These are phyloP conservation scores for Penicillium hesseltinei DNA, from an alignment of 2,329 filamentous ascomycete species.

Conservation along the genomic window DNA sequence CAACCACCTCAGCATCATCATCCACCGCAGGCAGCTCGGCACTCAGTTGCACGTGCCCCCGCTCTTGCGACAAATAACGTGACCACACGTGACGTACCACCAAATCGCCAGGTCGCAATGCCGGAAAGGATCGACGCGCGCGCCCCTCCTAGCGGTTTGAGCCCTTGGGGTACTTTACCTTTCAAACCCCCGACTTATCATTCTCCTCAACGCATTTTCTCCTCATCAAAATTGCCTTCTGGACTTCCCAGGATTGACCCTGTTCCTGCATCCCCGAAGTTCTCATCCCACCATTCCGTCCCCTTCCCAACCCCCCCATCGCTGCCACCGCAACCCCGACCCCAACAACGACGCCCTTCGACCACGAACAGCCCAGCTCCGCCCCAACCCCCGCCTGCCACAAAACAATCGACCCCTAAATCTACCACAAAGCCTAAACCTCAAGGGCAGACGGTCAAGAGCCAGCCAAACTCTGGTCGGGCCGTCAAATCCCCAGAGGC, in stretches of 20 bases:
- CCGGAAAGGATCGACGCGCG: slow-evolving; percentile 1
- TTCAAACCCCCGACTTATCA: not conserved
- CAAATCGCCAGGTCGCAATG: not conserved
- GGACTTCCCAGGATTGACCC: not conserved
- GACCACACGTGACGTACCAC: slow-evolving; percentile 9
- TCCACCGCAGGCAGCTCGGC: not conserved
- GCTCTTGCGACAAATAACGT: not conserved
- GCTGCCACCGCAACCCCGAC: not conserved
- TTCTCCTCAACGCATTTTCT: not conserved
- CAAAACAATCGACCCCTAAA: not conserved
- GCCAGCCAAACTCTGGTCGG: not conserved
- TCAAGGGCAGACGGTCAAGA: not conserved
- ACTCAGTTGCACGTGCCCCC: not conserved
- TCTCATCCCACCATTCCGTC: not conserved
- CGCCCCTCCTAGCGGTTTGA: not conserved
- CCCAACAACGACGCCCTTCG: not conserved
- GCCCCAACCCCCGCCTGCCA: not conserved
- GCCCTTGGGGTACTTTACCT: not conserved
- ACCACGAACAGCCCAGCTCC: not conserved
- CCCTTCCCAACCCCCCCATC: not conserved
- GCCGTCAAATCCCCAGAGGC: not conserved
- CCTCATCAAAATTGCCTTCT: not conserved
- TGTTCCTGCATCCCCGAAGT: not conserved
- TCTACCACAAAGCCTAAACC: not conserved
- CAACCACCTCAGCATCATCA: not conserved